Conservation (phyloP, 768 basidiomycete species). For the Mycena epipterygia region DNA sequence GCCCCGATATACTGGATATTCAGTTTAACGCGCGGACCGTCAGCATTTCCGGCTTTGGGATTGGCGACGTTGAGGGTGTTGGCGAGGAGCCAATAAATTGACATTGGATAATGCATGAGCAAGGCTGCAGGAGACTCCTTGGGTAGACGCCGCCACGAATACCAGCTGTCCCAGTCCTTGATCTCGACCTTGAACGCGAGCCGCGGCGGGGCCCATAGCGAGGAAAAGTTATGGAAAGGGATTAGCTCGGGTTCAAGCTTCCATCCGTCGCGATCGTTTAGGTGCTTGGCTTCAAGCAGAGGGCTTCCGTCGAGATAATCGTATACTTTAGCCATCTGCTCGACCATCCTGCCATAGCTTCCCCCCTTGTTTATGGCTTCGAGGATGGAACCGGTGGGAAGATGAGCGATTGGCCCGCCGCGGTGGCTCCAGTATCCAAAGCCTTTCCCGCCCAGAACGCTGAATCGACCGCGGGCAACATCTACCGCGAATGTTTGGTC, state of each 20-base stretch:
- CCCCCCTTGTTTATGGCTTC: background rate
- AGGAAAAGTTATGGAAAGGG: conserved; percentile 46
- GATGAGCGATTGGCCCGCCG: conserved; percentile 50
- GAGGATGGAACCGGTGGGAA: conserved; percentile 27
- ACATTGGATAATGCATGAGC: conserved; percentile 55
- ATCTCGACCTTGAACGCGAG: conserved; percentile 43
- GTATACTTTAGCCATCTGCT: conserved; percentile 28
- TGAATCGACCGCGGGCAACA: conserved; percentile 51
- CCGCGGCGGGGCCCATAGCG: conserved; percentile 36
- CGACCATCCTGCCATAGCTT: background rate
- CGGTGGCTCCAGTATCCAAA: conserved; percentile 57
- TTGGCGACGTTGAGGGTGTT: conserved; percentile 47
- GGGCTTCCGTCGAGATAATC: conserved; percentile 51
- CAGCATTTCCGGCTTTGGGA: conserved; percentile 30
- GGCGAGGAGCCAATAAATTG: conserved; percentile 51
- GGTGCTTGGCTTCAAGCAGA: conserved; percentile 43
- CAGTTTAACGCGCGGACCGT: conserved; percentile 44
- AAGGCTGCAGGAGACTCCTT: conserved; percentile 57
- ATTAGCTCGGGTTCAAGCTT: conserved; percentile 45
- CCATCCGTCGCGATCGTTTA: conserved; percentile 50
- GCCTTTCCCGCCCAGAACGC: conserved; percentile 51
- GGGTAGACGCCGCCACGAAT: conserved; percentile 56
- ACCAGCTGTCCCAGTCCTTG: conserved; percentile 57
- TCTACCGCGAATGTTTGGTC: conserved; percentile 55
- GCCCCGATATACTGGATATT: conserved; percentile 54